Percentiles rank a stretch among this genome's conserved stretches.
Evolutionary conservation across 805 yeast species (phyloP).

Genomic region (Hanseniaspora osmophila): DNA sequence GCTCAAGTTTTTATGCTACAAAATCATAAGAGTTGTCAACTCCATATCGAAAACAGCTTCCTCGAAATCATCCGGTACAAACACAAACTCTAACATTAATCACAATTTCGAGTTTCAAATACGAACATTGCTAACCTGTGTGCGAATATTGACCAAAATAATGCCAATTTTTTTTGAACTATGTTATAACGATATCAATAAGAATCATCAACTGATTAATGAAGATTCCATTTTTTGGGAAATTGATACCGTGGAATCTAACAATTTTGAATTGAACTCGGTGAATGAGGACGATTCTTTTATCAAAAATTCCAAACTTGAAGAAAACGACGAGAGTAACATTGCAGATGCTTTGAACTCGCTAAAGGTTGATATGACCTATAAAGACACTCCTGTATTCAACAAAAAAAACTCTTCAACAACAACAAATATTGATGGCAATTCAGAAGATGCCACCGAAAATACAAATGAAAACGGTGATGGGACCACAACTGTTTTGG

Average conservation of each 20-base stretch:
- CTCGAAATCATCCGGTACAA: conserved; percentile 1
- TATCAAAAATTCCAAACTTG: too few species aligned
- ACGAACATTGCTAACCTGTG: conserved; percentile 36
- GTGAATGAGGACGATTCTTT: neutral
- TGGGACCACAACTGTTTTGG: conserved; percentile 20
- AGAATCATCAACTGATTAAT: conserved; percentile 3
- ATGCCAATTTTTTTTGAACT: conserved; percentile 58
- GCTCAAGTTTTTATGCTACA: conserved; percentile 27
- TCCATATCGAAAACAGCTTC: conserved; percentile 7
- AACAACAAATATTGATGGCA: too few species aligned
- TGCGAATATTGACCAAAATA: conserved; percentile 49
- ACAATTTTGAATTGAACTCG: conserved; percentile 4
- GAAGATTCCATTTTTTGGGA: conserved; percentile 32
- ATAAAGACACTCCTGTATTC: too few species aligned
- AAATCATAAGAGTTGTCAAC: conserved; percentile 17
- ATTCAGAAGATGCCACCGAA: neutral
- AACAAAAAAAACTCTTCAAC: too few species aligned
- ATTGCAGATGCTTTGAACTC: too few species aligned
- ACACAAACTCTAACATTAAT: conserved; percentile 3
- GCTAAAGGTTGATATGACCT: too few species aligned
- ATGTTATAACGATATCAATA: conserved; percentile 22
- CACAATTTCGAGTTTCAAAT: conserved; percentile 8
- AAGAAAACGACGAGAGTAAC: too few species aligned
- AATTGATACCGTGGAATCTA: conserved; percentile 8
- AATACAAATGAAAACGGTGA: conserved; percentile 7